These are phyloP conservation scores for Pharnaceum exiguum DNA, from an alignment of 148 eudicot genomes.

Conservation along the genomic window DNA sequence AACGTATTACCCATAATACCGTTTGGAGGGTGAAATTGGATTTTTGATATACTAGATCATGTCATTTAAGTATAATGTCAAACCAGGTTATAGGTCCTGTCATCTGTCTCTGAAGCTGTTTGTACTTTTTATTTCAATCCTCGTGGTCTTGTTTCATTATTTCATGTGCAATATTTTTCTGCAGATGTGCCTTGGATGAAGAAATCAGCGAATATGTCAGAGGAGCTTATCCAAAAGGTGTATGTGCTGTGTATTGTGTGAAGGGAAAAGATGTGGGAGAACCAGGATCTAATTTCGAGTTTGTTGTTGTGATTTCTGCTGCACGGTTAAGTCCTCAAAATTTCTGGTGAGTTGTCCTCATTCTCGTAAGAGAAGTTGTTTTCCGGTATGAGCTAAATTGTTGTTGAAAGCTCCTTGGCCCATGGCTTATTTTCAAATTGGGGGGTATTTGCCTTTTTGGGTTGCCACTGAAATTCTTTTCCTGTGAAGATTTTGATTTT, in stretches of 20 bases:
- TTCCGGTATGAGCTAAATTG: no score
- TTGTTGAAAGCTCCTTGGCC: no score
- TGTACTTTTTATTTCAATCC: background rate
- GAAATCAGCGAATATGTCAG: slow-evolving; percentile 73
- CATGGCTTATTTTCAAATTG: no score
- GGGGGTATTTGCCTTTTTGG: no score
- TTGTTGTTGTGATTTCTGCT: slow-evolving; percentile 89
- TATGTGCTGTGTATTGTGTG: slow-evolving; percentile 68
- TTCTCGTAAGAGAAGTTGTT: background rate
- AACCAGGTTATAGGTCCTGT: no score
- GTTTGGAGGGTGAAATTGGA: no score
- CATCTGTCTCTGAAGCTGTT: no score
- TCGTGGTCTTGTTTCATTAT: background rate
- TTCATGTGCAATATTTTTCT: slow-evolving; percentile 12
- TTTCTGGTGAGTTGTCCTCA: slow-evolving; percentile 53
- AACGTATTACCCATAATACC: no score
- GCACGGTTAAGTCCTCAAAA: slow-evolving; percentile 88
- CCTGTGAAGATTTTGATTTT: no score
- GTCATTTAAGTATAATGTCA: no score
- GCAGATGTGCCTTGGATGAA: slow-evolving; percentile 85
- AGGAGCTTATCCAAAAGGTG: slow-evolving; percentile 93
- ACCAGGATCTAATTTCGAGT: slow-evolving; percentile 84
- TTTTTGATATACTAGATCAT: no score
- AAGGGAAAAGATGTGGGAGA: slow-evolving; percentile 88
- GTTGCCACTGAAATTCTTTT: no score